phyloP scores from a whole-genome alignment of 257 asterid genomes.

The Solanum chilense region DNA sequence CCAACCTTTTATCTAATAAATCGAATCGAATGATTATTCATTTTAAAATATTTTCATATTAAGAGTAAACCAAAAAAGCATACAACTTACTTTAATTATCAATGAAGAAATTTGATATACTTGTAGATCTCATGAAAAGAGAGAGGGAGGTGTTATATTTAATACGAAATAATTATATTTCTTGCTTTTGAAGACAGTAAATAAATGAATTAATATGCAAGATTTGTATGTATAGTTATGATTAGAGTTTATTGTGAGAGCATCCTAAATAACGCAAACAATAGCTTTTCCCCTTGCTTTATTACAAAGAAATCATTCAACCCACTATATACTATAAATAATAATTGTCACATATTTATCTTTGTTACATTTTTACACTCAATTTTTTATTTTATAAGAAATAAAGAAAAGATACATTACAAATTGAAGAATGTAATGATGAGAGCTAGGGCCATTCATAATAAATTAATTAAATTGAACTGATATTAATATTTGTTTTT shows the following conservation, averaged over 20 bases:
- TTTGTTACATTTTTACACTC: neutral
- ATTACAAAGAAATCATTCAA: conserved; percentile 38
- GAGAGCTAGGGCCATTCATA: neutral
- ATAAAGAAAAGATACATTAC: neutral
- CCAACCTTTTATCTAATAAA: too few relatives aligned
- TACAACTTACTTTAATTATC: neutral
- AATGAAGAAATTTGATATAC: neutral
- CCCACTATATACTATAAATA: neutral
- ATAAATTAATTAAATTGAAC: too few relatives aligned
- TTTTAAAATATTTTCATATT: too few relatives aligned
- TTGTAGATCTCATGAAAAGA: neutral
- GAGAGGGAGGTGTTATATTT: neutral
- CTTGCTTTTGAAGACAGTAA: conserved; percentile 28
- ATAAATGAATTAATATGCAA: conserved; percentile 26
- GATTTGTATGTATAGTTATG: conserved; percentile 21
- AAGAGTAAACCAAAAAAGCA: neutral
- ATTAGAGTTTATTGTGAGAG: conserved; percentile 23
- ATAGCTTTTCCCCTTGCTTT: conserved; percentile 24
- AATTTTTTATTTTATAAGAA: neutral
- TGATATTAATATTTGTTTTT: too few relatives aligned
- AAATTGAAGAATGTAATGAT: neutral
- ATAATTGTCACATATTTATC: neutral
- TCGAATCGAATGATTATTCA: neutral
- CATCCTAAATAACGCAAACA: conserved; percentile 6
- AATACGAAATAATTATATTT: neutral